Evolutionary conservation across 2,329 filamentous ascomycete genomes (phyloP), one percentile per base, ranked within the genome.

Genomic region (Curvularia lunata): DNA sequence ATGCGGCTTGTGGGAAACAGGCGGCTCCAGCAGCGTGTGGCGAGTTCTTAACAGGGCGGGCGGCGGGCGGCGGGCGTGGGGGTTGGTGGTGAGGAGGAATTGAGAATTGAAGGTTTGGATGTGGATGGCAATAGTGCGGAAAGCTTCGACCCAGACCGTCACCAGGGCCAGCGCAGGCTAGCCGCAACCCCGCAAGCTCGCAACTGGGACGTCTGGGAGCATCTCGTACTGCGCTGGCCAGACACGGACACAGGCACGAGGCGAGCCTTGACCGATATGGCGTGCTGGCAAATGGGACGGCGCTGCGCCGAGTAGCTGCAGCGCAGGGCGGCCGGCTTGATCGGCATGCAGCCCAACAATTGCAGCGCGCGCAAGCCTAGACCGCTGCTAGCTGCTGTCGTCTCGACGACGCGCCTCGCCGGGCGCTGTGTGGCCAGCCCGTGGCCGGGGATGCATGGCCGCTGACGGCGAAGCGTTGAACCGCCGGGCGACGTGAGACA

Each of bases 1-100:
- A 76, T 76, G 73, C 73, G 72, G 63, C 54, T 54, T 61, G 58
- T 62, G 59, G 60, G 58, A 55, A 59, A 51, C 59, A 12, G 46
- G 40, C 12, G 40, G 49, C 27, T 30, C 32, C 18, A 55, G 42
- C 52, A 49, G 61, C 54, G 48, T 42, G 30, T 25, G 30, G 10
- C 13, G 30, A 3, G 10, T 32, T 40, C 61, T 56, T 51, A 54
- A 55, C 63, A 62, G 60, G 59, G 58, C 49, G 46, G 59, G 34
- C 12, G 10, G 52, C 48, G 40, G 37, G 54, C 34, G 46, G 45
- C 52, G 40, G 50, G 23, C 25, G 9, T 42, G 38, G 38, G 23
- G n/a, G 41, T 30, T 21, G 16, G 47, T 30, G 18, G 42, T 25
- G 34, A 18, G 48, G 45, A 54, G 10, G 55, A 49, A 43, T 58